Percentiles rank a stretch among this genome's conserved stretches.
phyloP scores from a whole-genome alignment of 768 basidiomycete species.

The Russula sp. region DNA sequence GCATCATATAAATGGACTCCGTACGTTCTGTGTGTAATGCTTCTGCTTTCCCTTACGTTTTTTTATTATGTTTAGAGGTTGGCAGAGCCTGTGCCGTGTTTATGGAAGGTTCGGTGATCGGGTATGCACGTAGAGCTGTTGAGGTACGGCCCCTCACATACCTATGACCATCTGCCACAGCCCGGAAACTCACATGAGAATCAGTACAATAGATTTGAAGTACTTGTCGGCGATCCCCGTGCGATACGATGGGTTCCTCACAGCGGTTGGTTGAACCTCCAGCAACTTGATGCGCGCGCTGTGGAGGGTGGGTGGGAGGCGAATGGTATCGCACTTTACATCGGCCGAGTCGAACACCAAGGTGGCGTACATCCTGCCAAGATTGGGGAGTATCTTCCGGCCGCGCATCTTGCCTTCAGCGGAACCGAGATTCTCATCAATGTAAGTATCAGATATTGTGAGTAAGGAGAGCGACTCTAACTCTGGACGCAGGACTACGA shows the following conservation, averaged over 20 bases:
- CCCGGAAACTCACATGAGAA: slow-evolving; percentile 4
- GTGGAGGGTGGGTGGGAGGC: slow-evolving; percentile 66
- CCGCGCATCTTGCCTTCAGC: slow-evolving; percentile 47
- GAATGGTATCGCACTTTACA: slow-evolving; percentile 53
- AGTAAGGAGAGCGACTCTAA: neutral
- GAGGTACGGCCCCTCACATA: slow-evolving; percentile 38
- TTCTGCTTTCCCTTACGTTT: slow-evolving; percentile 8
- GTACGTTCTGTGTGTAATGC: slow-evolving; percentile 32
- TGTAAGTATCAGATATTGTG: slow-evolving; percentile 31
- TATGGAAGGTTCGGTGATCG: slow-evolving; percentile 58
- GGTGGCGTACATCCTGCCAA: slow-evolving; percentile 60
- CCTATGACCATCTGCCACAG: neutral
- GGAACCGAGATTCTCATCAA: slow-evolving; percentile 46
- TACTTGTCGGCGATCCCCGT: slow-evolving; percentile 57
- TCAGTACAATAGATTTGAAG: slow-evolving; percentile 57
- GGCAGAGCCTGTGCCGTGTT: slow-evolving; percentile 58
- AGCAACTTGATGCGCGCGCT: slow-evolving; percentile 41
- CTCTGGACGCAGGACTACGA: slow-evolving; percentile 34
- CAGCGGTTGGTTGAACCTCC: slow-evolving; percentile 42
- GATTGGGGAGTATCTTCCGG: slow-evolving; percentile 47
- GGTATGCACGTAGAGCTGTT: slow-evolving; percentile 52
- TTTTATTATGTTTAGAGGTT: slow-evolving; percentile 40
- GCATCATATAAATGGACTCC: slow-evolving; percentile 50
- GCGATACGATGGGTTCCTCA: slow-evolving; percentile 54
- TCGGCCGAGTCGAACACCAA: slow-evolving; percentile 53